Evolutionary conservation across 768 basidiomycete genomes (phyloP).

Genomic region (Agrocybe chaxingu): DNA sequence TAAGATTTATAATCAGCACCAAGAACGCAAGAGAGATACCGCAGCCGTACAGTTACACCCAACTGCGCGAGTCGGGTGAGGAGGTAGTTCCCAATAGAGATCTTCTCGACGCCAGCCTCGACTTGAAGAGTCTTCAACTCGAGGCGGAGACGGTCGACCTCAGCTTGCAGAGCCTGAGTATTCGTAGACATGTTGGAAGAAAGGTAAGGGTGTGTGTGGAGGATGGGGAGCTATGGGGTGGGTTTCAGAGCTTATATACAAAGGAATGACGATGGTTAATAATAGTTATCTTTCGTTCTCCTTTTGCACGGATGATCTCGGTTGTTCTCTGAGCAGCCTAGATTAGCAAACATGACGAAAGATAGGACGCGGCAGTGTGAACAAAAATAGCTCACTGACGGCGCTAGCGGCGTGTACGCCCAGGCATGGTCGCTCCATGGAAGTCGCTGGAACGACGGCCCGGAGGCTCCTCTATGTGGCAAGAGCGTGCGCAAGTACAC

Average conservation of each 20-base stretch:
- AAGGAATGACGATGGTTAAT: not conserved
- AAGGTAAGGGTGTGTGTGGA: not conserved
- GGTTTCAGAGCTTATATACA: conserved; percentile 9
- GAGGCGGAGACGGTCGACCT: conserved; percentile 38
- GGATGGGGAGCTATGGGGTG: not conserved
- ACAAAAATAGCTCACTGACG: not conserved
- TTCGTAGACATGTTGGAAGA: conserved; percentile 14
- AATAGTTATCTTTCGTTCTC: conserved; percentile 11
- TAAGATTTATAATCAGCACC: conserved; percentile 23
- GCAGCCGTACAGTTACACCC: conserved; percentile 48
- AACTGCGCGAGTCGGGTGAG: conserved; percentile 62
- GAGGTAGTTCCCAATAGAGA: conserved; percentile 58
- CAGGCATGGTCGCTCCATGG: no score
- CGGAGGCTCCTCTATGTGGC: no score
- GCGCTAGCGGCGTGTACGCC: no score
- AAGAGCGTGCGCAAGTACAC: conserved; percentile 4
- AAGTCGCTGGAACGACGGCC: no score
- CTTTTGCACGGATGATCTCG: conserved; percentile 6
- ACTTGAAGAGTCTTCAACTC: conserved; percentile 40
- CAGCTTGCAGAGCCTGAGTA: conserved; percentile 21
- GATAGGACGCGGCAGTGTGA: conserved; percentile 4
- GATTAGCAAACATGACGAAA: conserved; percentile 6
- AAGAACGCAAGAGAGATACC: not conserved
- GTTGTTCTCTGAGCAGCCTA: no score
- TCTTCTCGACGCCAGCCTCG: conserved; percentile 36